Base-by-base conservation (phyloP, 805 yeast species). In the Danielia reshetovae region DNA sequence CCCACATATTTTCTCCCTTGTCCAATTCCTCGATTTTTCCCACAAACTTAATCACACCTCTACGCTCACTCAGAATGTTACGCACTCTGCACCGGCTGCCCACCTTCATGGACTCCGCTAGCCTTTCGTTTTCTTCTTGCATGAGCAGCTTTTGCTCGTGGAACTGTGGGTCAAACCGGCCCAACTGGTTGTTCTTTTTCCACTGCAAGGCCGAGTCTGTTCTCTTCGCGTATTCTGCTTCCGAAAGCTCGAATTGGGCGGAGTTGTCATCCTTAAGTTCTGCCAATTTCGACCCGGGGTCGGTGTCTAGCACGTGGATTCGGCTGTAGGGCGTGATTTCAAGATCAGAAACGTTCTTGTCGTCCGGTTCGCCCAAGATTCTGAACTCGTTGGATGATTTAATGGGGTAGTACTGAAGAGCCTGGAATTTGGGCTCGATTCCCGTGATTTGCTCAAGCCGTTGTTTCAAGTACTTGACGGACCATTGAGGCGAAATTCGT, bases 371-470 rank as follows among this genome's bases (percentile, higher is more conserved):
- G 4, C 52, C 42, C n/a, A 59, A 36, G 38, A 57, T 55, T 21
- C 40, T 30, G 54, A 54, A 52, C 32, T 61, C 68, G 47, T 59
- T 57, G 40, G 72, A 59, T 27, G 59, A 52, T 5, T 65, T 53
- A 3, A 58, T 47, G 7, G 64, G 60, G 46, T 74, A 77, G 24
- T 75, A 56, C 36, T 66, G 67, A 11, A 80, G 51, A 11, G 59
- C 60, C 51, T 81, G 95, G 39, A 55, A 61, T 10, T 50, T 41
- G 3, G 85, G 81, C 4, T 79, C 76, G 18, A 86, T 74, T 2
- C 96, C 96, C 0, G 95, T 84, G 40, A 85, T 75, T 23, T 65
- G 68, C 48, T 84, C 93, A 8, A 86, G 55, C 37, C 74, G 69
- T 25, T 57, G 43, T 43, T 76, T 73, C 32, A 85, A 67, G 41